Base-by-base conservation (phyloP, 352 stramenopile species). In the Pythium chondricola region DNA sequence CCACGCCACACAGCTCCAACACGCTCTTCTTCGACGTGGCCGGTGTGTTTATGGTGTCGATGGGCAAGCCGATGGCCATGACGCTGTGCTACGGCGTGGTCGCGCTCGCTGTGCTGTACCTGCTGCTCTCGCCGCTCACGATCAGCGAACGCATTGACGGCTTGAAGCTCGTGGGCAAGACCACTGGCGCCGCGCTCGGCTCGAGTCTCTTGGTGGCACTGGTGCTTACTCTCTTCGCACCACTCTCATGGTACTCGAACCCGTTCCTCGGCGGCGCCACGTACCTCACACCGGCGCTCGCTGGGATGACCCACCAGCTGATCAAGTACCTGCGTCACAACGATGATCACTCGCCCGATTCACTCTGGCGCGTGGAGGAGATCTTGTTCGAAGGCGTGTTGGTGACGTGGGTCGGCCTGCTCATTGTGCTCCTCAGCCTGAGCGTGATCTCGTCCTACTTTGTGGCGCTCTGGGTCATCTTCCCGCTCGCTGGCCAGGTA, bases 11-110 rank as follows among this genome's bases (percentile, higher is more conserved):
- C 39, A 80, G 56, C 43, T 83, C 70, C 22, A 73, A 78, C 52
- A 85, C 76, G 16, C 67, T 90, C 24, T 90, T 90, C 48, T 85
- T 83, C 40, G 79, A 90, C 58, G 53, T 90, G 6, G 71, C 67
- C 32, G 79, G 79, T 16, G 25, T 74, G 24, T 63, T 63, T 3
- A 90, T 85, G 69, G 55, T 90, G 35, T 83, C 75, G 36, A 70
- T 71, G 48, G 70, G 70, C 48, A 81, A 81, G 37, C 27, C 58
- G 2, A 61, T 40, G 24, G 65, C 67, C 2, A 71, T 76, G 20
- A 38, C 45, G 32, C 30, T 85, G 3, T 85, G 74, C 33, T 43
- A 48, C 4, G 52, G 40, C 3, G 65, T 87, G 14, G 30, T 83
- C n/a, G 24, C 69, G 2, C 24, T 74, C 2, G 69, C 70, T 9